Evolutionary conservation across 2,329 filamentous ascomycete genomes (phyloP).

Genomic region (Stachybotrys chlorohalonatus): DNA sequence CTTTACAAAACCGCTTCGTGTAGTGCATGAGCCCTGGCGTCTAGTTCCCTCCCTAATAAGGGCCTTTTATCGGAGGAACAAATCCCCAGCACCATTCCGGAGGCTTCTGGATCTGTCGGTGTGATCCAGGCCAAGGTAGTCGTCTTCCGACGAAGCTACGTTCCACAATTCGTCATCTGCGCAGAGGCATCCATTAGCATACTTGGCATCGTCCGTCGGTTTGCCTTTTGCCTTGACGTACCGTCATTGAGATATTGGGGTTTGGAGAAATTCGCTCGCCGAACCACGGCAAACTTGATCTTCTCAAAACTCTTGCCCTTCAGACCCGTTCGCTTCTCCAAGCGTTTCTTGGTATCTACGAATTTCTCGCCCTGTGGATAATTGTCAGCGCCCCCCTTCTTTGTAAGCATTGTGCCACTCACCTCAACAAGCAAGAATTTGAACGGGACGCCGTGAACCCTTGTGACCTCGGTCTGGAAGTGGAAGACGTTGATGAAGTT

Average conservation of each 20-base stretch:
- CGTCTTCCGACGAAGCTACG: slow-evolving; percentile 43
- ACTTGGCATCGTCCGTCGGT: slow-evolving; percentile 40
- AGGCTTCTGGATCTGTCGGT: slow-evolving; percentile 49
- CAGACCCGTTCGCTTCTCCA: slow-evolving; percentile 85
- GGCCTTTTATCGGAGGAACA: slow-evolving; percentile 43
- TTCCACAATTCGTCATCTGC: slow-evolving; percentile 52
- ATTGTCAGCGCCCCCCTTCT: neutral
- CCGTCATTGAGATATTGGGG: slow-evolving; percentile 81
- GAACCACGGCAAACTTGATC: slow-evolving; percentile 86
- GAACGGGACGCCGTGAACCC: slow-evolving; percentile 84
- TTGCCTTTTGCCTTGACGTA: slow-evolving; percentile 47
- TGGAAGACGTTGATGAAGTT: slow-evolving; percentile 76
- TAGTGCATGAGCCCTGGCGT: neutral
- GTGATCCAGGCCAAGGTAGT: slow-evolving; percentile 58
- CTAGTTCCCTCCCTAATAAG: neutral
- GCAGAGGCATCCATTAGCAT: neutral
- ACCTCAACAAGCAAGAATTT: slow-evolving; percentile 78
- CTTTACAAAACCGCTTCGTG: neutral
- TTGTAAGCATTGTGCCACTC: slow-evolving; percentile 18
- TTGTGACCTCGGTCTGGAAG: slow-evolving; percentile 81
- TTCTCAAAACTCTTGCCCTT: slow-evolving; percentile 99
- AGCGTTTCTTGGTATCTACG: slow-evolving; percentile 84
- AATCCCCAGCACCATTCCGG: slow-evolving; percentile 52
- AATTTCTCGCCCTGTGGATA: slow-evolving; percentile 65
- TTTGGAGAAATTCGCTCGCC: slow-evolving; percentile 63